A percentile compares a stretch with the other conserved stretches of the same genome.
phyloP scores from a whole-genome alignment of 306 rosid species.

The Quercus agrifolia region DNA sequence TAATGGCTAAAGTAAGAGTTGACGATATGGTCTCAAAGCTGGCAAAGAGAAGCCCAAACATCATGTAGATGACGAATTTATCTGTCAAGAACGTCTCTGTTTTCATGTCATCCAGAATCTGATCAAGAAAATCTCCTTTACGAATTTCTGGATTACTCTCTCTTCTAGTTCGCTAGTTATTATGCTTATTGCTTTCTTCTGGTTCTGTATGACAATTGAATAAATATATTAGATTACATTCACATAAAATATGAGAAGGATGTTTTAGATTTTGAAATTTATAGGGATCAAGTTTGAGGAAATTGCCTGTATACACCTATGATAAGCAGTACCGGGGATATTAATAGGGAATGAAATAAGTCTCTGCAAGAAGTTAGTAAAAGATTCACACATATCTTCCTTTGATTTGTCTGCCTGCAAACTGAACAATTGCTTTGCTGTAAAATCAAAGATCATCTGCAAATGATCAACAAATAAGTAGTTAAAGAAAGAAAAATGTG shows the following conservation, averaged over 20 bases:
- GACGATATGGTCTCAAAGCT: background rate
- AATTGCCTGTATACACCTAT: slow-evolving; percentile 27
- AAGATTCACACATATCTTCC: background rate
- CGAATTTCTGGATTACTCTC: background rate
- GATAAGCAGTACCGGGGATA: slow-evolving; percentile 35
- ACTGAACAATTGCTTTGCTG: background rate
- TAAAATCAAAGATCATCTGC: background rate
- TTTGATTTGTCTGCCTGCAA: background rate
- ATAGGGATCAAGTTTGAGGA: background rate
- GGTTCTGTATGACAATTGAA: background rate
- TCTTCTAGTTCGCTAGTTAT: slow-evolving; percentile 23
- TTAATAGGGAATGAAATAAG: slow-evolving; percentile 41
- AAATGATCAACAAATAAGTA: background rate
- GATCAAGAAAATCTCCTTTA: slow-evolving; percentile 33
- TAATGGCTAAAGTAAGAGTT: background rate
- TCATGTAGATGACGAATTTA: slow-evolving; percentile 15
- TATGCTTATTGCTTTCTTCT: slow-evolving; percentile 14
- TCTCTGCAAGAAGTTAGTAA: slow-evolving; percentile 23
- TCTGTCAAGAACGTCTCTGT: slow-evolving; percentile 18
- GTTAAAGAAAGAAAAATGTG: too few species aligned
- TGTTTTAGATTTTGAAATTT: too few species aligned
- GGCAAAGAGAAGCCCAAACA: slow-evolving; percentile 14
- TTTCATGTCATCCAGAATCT: slow-evolving; percentile 4
- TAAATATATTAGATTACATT: background rate
- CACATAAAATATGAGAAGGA: background rate